Evolutionary conservation across 495 filamentous ascomycete genomes (phyloP).

Genomic region (Neurospora sp.): DNA sequence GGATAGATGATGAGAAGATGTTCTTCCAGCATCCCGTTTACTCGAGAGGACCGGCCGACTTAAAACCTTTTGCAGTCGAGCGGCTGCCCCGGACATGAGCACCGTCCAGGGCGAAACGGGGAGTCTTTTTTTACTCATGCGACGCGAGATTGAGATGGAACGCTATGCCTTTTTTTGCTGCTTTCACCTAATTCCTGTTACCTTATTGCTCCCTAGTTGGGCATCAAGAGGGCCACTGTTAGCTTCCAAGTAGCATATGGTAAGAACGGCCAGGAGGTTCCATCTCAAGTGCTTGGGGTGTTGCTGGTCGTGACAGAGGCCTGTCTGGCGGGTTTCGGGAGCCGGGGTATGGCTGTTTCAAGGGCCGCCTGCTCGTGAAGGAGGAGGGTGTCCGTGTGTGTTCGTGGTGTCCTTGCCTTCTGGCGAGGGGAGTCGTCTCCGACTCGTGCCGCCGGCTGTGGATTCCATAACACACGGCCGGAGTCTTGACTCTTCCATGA

Average conservation of each 20-base stretch:
- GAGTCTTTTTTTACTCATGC: not conserved
- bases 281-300: not conserved
- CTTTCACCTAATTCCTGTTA: not conserved
- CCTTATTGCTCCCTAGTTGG: not conserved
- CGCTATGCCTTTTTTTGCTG: not conserved
- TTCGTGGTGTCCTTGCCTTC: not conserved
- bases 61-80: not conserved
- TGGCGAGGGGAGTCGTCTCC: not conserved
- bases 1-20: not conserved
- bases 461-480: not conserved
- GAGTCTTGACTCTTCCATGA: not conserved
- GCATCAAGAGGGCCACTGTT: not conserved
- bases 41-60: not conserved
- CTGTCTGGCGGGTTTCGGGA: not conserved
- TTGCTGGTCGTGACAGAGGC: not conserved
- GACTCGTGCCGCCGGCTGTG: not conserved
- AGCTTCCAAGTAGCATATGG: not conserved
- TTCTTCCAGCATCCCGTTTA: not conserved
- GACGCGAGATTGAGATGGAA: not conserved
- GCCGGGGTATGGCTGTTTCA: not conserved
- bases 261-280: not conserved
- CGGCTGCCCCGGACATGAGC: not conserved
- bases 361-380: not conserved
- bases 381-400: not conserved
- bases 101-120: not conserved